Evolutionary conservation across 805 yeast genomes (phyloP).

Genomic region (Candida coquimbonensis): DNA sequence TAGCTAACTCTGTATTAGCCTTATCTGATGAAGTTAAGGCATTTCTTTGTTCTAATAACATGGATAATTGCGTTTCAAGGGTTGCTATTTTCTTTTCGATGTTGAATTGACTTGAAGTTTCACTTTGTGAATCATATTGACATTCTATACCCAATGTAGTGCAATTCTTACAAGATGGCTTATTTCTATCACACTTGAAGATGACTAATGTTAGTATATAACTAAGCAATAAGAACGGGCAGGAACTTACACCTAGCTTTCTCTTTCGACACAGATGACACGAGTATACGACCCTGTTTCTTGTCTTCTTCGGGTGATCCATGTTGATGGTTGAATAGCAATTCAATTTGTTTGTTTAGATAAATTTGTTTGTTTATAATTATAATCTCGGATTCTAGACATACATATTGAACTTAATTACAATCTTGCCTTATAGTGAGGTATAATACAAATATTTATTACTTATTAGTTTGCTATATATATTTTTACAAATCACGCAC

Average conservation of each 20-base stretch:
- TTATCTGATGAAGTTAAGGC: neutral
- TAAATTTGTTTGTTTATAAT: no score
- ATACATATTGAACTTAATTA: no score
- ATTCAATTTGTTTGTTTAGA: no score
- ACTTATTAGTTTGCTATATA: no score
- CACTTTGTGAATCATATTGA: neutral
- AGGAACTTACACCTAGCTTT: neutral
- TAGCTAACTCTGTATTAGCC: neutral
- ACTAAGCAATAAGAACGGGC: no score
- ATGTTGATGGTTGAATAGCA: no score
- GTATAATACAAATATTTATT: no score
- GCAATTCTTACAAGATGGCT: conserved; percentile 5
- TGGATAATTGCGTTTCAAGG: neutral
- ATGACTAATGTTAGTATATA: neutral
- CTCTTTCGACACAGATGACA: conserved; percentile 6
- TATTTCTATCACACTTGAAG: conserved; percentile 2
- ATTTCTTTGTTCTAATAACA: neutral
- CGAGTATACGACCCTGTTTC: conserved; percentile 6
- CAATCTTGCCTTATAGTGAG: no score
- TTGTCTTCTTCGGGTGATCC: neutral
- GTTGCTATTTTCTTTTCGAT: neutral
- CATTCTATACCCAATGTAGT: neutral
- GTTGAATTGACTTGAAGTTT: neutral
- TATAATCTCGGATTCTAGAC: no score
- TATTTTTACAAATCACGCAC: neutral